Base-by-base conservation (phyloP, 257 asterid genomes). In the Echium plantagineum region DNA sequence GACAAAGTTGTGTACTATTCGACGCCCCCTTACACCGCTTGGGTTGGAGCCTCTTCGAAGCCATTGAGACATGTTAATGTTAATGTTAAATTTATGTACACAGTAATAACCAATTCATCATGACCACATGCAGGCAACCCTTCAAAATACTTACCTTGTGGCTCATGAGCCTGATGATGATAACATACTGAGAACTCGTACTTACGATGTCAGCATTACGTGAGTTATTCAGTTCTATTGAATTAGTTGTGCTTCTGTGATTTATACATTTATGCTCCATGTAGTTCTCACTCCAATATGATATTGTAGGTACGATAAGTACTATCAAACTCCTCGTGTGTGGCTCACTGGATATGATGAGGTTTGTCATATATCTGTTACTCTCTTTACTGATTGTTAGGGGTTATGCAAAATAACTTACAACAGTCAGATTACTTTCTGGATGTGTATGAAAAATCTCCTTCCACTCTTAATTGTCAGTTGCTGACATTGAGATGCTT, bases 321-420 rank as follows among this genome's bases (percentile, higher is more conserved):
- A 89, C 64, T 93, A 89, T 78, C 99, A 93, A 83, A 93, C 99
- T 35, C 99, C 99, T 68, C 89, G 97, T 58, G 96, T 93, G 66
- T 93, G 99, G 99, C 97, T 93, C 59, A 89, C 97, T 66, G 99
- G 99, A 68, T 93, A 93, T 72, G 97, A 93, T 54, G 99, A 93
- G 96, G 99, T 89, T 63, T 62, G 81, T 63, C 54, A 26, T 75
- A 61, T 38, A 56, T 48, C 35, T 42, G 49, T 42, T 42, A 42
- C 17, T 42, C 16, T 18, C 21, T 48, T 57, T 1, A n/a, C 10
- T n/a, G 3, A 16, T 52, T 22, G 9, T 52, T 16, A 4, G 21
- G 21, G 21, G 22, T 17, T n/a, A 5, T 16, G 17, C n/a, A 52
- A 52, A 52, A n/a, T 4, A 52, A 19, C 8, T 18, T 7, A 1